phyloP scores from a whole-genome alignment of 495 filamentous ascomycete genomes.

The Aspergillus sclerotioniger region DNA sequence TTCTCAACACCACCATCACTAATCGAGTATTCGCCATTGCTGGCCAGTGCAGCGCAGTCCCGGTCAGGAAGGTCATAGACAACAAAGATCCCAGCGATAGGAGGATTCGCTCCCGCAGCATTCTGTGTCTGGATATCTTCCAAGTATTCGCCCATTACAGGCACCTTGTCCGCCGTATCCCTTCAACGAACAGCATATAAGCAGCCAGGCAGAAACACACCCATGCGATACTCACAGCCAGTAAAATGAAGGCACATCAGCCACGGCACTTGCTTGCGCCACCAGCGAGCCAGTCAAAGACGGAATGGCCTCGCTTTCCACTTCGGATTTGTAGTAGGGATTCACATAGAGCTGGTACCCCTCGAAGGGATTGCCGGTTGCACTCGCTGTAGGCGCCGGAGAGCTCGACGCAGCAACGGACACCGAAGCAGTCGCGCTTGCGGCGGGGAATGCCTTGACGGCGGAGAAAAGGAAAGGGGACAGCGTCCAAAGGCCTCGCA shows the following conservation, averaged over 20 bases:
- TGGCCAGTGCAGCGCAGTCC: constrained; percentile 74
- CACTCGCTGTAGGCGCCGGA: constrained; percentile 27
- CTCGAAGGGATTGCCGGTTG: constrained; percentile 42
- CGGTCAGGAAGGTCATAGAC: constrained; percentile 77
- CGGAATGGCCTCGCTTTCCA: constrained; percentile 50
- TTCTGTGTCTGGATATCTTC: constrained; percentile 54
- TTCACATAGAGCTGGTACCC: constrained; percentile 57
- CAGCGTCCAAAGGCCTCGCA: constrained; percentile 8
- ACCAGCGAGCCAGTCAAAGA: constrained; percentile 41
- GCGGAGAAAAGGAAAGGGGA: background rate
- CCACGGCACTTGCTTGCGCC: constrained; percentile 48
- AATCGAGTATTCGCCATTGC: constrained; percentile 71
- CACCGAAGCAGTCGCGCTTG: background rate
- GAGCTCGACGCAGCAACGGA: constrained; percentile 1
- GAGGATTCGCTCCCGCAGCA: constrained; percentile 49
- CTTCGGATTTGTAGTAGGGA: constrained; percentile 57
- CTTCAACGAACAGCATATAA: constrained; percentile 18
- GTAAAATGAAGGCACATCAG: constrained; percentile 64
- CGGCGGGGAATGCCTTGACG: background rate
- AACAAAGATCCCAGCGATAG: constrained; percentile 57
- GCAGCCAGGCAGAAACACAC: background rate
- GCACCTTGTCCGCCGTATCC: constrained; percentile 59
- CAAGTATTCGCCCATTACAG: constrained; percentile 55
- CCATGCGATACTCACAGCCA: constrained; percentile 59
- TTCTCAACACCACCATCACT: constrained; percentile 54